Base-by-base conservation (phyloP, 768 basidiomycete genomes). In the Kwoniella sp. region DNA sequence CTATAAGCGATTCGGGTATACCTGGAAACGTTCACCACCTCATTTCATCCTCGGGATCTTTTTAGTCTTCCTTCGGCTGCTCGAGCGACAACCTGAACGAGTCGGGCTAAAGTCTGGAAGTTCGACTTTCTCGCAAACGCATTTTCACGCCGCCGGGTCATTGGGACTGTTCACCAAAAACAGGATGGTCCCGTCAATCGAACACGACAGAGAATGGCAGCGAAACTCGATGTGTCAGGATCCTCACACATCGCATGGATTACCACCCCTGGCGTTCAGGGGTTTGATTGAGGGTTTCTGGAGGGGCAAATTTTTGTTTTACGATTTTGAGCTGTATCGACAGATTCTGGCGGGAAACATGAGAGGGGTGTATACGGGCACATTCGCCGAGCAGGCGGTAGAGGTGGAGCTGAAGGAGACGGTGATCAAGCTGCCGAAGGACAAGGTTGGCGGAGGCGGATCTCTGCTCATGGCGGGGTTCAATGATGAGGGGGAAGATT, bases 121-220 rank as follows among this genome's bases (percentile, higher is more conserved):
- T 47, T 65, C 68, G 47, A 61, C 70, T 2, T 65, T 68, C 26
- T 58, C 60, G 7, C 22, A 15, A 10, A 47, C 68, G 2, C 55
- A 64, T 6, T 66, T 65, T 40, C 53, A 67, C 29, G 27, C 57
- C 8, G 51, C 57, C 8, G 51, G 61, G 15, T n/a, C 30, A 25
- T 68, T 69, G 2, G 63, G 67, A 24, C 48, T 64, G 29, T 71
- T 69, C 44, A 40, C 30, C 17, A 25, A 29, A 2, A 63, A 58
- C 24, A 60, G 46, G 17, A 60, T 64, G 19, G 40, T 76, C 21
- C 64, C 66, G 1, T 73, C 73, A 6, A 57, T 59, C 1, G 30
- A 67, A 33, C 76, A 75, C 49, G 77, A 79, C 56, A 57, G 68
- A 19, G 77, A 79, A 51, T 74, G 74, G 71, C 71, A 73, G 57